Conservation (phyloP, 2,329 filamentous ascomycete genomes). For the Aspergillus neoniger region DNA sequence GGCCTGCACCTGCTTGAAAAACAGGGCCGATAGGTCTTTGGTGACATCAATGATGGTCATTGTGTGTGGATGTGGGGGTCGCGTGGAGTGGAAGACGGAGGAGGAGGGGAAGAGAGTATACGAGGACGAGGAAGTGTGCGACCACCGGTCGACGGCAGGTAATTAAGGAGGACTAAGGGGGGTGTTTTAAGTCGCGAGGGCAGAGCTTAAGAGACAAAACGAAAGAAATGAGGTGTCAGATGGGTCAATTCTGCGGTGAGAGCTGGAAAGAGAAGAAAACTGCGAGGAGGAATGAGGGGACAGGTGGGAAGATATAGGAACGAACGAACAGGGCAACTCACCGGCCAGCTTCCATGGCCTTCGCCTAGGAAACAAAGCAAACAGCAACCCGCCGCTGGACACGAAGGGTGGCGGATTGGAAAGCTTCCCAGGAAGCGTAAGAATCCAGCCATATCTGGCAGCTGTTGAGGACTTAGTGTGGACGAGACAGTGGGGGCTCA, state of each 20-base stretch:
- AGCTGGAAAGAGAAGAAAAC: background rate
- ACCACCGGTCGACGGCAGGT: background rate
- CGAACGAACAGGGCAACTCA: background rate
- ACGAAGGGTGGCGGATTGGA: background rate
- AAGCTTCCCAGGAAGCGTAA: background rate
- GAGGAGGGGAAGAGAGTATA: background rate
- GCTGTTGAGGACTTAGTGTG: constrained; percentile 1
- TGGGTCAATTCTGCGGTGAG: background rate
- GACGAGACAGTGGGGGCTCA: background rate
- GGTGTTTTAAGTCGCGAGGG: background rate
- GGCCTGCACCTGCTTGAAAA: constrained; percentile 65
- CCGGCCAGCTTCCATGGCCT: background rate
- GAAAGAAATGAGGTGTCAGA: constrained; percentile 1
- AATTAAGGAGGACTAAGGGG: background rate
- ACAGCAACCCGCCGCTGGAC: background rate
- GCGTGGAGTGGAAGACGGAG: background rate
- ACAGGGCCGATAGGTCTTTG: constrained; percentile 73
- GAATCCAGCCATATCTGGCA: background rate
- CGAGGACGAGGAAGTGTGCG: background rate
- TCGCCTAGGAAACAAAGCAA: background rate
- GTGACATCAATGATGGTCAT: constrained; percentile 70
- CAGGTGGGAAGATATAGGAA: too few relatives aligned
- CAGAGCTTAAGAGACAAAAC: background rate
- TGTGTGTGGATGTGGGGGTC: constrained; percentile 9
- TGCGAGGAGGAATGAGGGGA: background rate